These are phyloP conservation scores for Syzygium aromaticum DNA, from an alignment of 345 rosid species.

Conservation along the genomic window DNA sequence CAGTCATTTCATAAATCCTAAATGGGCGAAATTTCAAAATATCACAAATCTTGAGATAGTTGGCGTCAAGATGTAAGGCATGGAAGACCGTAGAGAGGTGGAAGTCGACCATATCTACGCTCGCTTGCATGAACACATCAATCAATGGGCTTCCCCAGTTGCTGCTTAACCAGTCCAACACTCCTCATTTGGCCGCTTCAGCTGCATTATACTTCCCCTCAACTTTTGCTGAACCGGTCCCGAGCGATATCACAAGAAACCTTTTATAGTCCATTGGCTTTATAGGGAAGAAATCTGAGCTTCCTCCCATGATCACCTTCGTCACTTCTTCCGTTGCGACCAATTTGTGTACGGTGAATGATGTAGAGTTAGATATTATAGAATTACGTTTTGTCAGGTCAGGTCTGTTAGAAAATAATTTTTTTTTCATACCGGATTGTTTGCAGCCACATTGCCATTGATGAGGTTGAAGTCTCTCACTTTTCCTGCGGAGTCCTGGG, in stretches of 20 bases:
- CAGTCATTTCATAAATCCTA: too few relatives aligned
- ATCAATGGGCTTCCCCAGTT: slow-evolving; percentile 17
- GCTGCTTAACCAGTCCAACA: slow-evolving; percentile 29
- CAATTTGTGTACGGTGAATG: slow-evolving; percentile 16
- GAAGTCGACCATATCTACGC: slow-evolving; percentile 34
- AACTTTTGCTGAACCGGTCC: slow-evolving; percentile 22
- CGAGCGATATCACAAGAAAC: slow-evolving; percentile 27
- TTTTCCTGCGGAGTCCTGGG: not conserved
- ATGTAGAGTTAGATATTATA: not conserved
- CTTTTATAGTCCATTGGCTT: slow-evolving; percentile 23
- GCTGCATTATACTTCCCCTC: slow-evolving; percentile 23
- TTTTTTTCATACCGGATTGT: slow-evolving; percentile 13
- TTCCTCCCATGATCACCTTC: slow-evolving; percentile 20
- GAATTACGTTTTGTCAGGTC: not conserved
- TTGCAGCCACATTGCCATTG: slow-evolving; percentile 31
- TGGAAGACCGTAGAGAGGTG: slow-evolving; percentile 30
- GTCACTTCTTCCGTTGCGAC: slow-evolving; percentile 47
- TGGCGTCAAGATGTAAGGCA: slow-evolving; percentile 1
- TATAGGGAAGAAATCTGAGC: slow-evolving; percentile 14
- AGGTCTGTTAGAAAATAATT: not conserved
- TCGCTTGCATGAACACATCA: slow-evolving; percentile 34
- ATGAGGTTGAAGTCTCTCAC: slow-evolving; percentile 22
- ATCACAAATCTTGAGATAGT: too few relatives aligned
- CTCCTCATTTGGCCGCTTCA: slow-evolving; percentile 30
- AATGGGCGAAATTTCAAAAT: too few relatives aligned